Evolutionary conservation across 768 basidiomycete species (phyloP), one percentile per base, ranked within the genome.

Genomic region (Phlebiopsis gigantea): DNA sequence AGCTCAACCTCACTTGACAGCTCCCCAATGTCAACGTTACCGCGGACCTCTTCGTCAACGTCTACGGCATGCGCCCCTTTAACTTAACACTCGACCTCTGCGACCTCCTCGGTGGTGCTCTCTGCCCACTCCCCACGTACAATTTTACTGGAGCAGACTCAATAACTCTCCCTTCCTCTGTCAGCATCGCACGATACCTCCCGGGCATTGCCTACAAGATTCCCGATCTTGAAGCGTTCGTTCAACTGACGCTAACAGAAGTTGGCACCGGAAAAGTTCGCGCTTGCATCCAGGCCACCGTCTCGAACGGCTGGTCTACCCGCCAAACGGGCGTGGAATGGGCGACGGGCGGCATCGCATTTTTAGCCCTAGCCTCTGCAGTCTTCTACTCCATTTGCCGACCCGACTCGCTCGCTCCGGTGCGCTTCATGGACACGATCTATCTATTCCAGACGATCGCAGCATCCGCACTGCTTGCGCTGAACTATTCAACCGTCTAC

Each of bases 31-130:
- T 93, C 63, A 92, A 82, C 65, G 90, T 96, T 53, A 79, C 83
- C 2, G 94, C 91, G 30, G 88, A 88, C 65, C 73, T 97, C 51
- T 77, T 90, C 64, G 73, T 94, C 66, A 88, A 90, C 57, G 88
- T 88, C n/a, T 98, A 98, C 63, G 94, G 93, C 53, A 83, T 87
- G 70, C 79, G 83, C 28, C 83, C 88, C 17, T 65, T 95, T 62
- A 97, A 97, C 68, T 66, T 87, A 59, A 91, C 92, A n/a, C 72
- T 97, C 60, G 81, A 96, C 72, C 80, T 98, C 29, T 98, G 96
- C 77, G 72, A 73, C 47, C 77, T 91, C 46, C 79, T 96, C 29
- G 71, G 75, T 54, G 93, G 93, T 17, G 85, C 83, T 24, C 77
- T 98, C 12, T 98, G 96, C 73, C 94, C 79, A 31, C 82, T 83